Evolutionary conservation across 169 alveolate species (phyloP).

Genomic region (Eimeria tenella): DNA sequence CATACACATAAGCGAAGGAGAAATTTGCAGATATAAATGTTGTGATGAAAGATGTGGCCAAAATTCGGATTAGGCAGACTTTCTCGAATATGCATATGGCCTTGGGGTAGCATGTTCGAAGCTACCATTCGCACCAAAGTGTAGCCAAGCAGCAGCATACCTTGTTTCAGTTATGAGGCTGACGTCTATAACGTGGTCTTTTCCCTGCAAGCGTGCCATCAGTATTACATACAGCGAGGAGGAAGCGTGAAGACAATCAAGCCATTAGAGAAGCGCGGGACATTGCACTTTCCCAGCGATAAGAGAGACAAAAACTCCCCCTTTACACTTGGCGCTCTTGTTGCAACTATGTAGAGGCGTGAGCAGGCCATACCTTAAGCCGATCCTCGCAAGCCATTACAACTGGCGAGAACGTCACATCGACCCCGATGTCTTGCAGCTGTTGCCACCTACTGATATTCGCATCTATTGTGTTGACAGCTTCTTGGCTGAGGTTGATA

Average conservation of each 20-base stretch:
- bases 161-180: not conserved
- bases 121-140: too few species aligned
- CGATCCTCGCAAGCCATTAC: not conserved
- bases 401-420: not conserved
- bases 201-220: conserved; percentile 3
- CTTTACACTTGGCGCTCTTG: not conserved
- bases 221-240: not conserved
- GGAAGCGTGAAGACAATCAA: not conserved
- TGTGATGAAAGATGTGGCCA: too few species aligned
- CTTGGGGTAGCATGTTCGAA: not conserved
- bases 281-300: not conserved
- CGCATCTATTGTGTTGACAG: conserved; percentile 12
- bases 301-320: not conserved
- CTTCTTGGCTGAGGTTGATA: not conserved
- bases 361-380: not conserved
- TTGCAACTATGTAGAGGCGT: not conserved
- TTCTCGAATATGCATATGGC: too few species aligned
- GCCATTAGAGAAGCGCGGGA: not conserved
- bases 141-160: not conserved
- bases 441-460: not conserved
- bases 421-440: not conserved
- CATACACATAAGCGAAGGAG: not conserved
- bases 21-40: not conserved
- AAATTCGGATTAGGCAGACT: not conserved
- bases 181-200: not conserved